Evolutionary conservation across 208 protist genomes (phyloP), one percentile per base, ranked within the genome.

Genomic region (Leishmania lainsoni): DNA sequence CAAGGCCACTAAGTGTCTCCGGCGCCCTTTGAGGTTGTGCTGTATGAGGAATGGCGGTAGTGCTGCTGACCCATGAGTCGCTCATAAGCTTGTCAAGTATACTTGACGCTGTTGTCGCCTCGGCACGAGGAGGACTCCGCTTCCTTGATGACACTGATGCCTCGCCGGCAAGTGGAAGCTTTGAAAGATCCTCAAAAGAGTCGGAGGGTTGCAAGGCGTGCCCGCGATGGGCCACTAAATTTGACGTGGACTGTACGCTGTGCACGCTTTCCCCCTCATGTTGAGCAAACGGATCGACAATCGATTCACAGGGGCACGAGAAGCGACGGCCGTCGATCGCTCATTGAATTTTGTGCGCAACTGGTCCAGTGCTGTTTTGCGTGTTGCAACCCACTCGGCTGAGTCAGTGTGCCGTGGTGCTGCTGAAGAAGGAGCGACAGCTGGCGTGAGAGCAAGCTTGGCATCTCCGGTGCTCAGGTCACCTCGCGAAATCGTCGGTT

Each of bases 301-400:
- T 73, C 68, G 68, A 32, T 26, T 22, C 68, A 16, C 3, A 52
- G 10, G 42, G 2, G 39, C 20, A 29, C 16, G 9, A 32, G 51
- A 32, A 14, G 48, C 48, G 10, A 48, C 51, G 5, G 71, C 14
- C 16, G 4, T 35, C 9, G 71, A 32, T 32, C 8, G 8, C 4
- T 22, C 12, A 42, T 61, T 12, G 22, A 94, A 81, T 58, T 93
- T 85, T 12, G 82, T 80, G 9, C 87, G 86, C 3, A 95, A 80
- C 65, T 85, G 72, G 32, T 88, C 89, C 5, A 95, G 77, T 39
- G 87, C 85, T 0, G 68, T 85, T 42, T 87, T 81, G 14, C 85
- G 88, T 14, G 87, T 81, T 3, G 86, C 74, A 5, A 81, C 83
- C 92, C 90, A 95, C 68, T 85, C 76, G 3, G n/a, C 54, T 0